Conservation (phyloP, 2,329 filamentous ascomycete genomes). For the Pseudodiploospora longispora region DNA sequence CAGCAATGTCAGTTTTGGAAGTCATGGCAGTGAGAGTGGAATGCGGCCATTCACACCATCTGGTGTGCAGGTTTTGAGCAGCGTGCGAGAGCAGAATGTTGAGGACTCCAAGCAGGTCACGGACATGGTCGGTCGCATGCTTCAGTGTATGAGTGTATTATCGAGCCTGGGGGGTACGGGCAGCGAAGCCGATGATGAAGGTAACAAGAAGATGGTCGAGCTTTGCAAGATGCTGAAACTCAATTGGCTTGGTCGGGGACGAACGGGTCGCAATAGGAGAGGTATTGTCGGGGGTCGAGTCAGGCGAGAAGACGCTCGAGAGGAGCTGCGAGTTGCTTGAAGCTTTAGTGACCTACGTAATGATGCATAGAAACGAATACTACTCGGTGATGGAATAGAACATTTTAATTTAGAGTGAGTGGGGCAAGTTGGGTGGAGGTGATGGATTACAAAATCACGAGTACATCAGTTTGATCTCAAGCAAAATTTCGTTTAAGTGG, state of each 20-base stretch:
- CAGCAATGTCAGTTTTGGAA: slow-evolving; percentile 69
- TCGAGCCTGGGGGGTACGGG: slow-evolving; percentile 59
- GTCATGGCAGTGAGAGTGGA: slow-evolving; percentile 34
- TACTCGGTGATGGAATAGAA: too few species aligned
- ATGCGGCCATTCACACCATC: slow-evolving; percentile 45
- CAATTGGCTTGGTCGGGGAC: slow-evolving; percentile 88
- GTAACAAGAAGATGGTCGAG: slow-evolving; percentile 71
- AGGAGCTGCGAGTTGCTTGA: slow-evolving; percentile 33
- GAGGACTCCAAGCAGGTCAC: slow-evolving; percentile 74
- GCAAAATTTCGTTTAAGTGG: too few species aligned
- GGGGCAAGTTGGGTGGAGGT: too few species aligned
- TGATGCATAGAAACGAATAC: too few species aligned
- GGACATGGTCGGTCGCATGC: slow-evolving; percentile 88
- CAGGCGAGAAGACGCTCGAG: slow-evolving; percentile 34
- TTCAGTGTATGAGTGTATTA: slow-evolving; percentile 91
- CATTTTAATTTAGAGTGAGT: too few species aligned
- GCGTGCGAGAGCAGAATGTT: slow-evolving; percentile 49
- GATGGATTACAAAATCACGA: too few species aligned
- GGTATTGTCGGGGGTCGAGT: slow-evolving; percentile 73
- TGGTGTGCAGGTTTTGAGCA: slow-evolving; percentile 28
- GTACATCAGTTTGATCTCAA: too few species aligned
- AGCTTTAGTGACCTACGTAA: too few species aligned
- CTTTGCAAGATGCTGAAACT: slow-evolving; percentile 84
- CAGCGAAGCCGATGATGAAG: slow-evolving; percentile 55
- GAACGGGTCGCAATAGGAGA: slow-evolving; percentile 80